phyloP scores from a whole-genome alignment of 108 stramenopile species.

The Nitzschia sp. region DNA sequence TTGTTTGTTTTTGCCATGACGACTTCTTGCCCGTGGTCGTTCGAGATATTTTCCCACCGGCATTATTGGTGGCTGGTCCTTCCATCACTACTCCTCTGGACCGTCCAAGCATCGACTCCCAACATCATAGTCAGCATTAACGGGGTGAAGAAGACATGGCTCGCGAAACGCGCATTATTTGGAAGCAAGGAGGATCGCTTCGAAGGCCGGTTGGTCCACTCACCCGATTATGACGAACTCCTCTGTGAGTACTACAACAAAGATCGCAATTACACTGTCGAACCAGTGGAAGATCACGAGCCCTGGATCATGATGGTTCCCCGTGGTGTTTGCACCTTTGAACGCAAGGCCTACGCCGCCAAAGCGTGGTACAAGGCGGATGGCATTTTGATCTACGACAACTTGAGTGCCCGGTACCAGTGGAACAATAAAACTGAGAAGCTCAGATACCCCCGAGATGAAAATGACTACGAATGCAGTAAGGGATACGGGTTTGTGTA shows the following conservation, averaged over 20 bases:
- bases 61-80: too few relatives aligned
- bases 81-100: too few relatives aligned
- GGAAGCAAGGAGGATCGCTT: conserved; percentile 17
- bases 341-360: conserved; percentile 66
- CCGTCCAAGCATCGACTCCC: conserved; percentile 5
- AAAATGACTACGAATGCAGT: conserved; percentile 36
- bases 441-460: conserved; percentile 10
- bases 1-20: too few relatives aligned
- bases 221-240: conserved; percentile 9
- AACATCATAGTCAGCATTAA: conserved; percentile 21
- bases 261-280: not conserved
- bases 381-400: conserved; percentile 66
- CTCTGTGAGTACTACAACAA: conserved; percentile 2
- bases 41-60: too few relatives aligned
- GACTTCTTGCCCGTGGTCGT: too few relatives aligned
- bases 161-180: conserved; percentile 31
- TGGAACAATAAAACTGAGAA: conserved; percentile 16
- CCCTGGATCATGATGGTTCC: conserved; percentile 49
- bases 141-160: conserved; percentile 6
- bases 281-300: not conserved
- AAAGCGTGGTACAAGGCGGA: conserved; percentile 57
- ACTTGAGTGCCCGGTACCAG: conserved; percentile 54
- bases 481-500: conserved; percentile 19
- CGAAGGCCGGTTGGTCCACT: conserved; percentile 15
- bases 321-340: conserved; percentile 72